Evolutionary conservation across 108 stramenopile genomes (phyloP).

Genomic region (Discostella pseudostelligera): DNA sequence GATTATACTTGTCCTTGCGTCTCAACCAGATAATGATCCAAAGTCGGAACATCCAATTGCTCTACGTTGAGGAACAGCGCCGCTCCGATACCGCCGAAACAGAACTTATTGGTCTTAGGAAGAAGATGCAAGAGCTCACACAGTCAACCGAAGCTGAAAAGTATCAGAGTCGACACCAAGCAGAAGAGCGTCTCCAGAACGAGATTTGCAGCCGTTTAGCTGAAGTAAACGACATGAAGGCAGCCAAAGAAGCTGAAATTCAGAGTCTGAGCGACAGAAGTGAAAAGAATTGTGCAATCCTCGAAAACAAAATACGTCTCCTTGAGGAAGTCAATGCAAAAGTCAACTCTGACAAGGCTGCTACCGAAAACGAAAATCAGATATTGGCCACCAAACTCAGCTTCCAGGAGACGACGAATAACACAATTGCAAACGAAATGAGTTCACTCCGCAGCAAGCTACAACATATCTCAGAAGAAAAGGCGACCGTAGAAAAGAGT

Average conservation of each 20-base stretch:
- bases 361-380: slow-evolving; percentile 38
- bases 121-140: slow-evolving; percentile 32
- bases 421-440: slow-evolving; percentile 39
- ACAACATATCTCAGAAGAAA: slow-evolving; percentile 26
- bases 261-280: slow-evolving; percentile 26
- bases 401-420: slow-evolving; percentile 39
- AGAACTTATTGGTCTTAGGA: slow-evolving; percentile 25
- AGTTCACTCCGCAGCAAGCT: slow-evolving; percentile 24
- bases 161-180: slow-evolving; percentile 21
- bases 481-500: slow-evolving; percentile 34
- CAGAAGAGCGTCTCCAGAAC: slow-evolving; percentile 37
- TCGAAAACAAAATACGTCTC: slow-evolving; percentile 34
- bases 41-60: slow-evolving; percentile 10
- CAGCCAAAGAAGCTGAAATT: slow-evolving; percentile 44
- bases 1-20: slow-evolving; percentile 44
- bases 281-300: slow-evolving; percentile 15
- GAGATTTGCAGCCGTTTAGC: slow-evolving; percentile 21
- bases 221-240: slow-evolving; percentile 36
- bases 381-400: slow-evolving; percentile 24
- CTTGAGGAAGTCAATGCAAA: slow-evolving; percentile 40
- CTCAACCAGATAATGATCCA: slow-evolving; percentile 44
- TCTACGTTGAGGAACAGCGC: slow-evolving; percentile 19
- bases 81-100: slow-evolving; percentile 35
- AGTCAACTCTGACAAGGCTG: slow-evolving; percentile 24
- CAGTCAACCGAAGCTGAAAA: slow-evolving; percentile 37